phyloP scores from a whole-genome alignment of 352 stramenopile genomes.

The Thalassiosira hispida region DNA sequence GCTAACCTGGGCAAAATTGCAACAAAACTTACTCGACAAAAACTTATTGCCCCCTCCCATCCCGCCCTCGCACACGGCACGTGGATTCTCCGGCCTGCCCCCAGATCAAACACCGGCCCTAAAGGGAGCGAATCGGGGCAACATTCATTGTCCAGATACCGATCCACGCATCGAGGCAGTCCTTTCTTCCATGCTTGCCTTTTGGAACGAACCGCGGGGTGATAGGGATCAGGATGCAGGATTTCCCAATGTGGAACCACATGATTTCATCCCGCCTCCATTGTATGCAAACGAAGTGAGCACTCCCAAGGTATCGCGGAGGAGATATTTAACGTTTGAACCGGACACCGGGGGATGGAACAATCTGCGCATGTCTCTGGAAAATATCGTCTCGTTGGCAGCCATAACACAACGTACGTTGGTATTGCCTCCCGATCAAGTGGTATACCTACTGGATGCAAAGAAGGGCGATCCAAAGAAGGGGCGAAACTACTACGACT shows the following conservation, averaged over 20 bases:
- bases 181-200: constrained; percentile 55
- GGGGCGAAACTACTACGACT: constrained; percentile 68
- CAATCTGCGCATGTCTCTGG: constrained; percentile 86
- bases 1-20: constrained; percentile 31
- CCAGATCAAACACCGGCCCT: constrained; percentile 66
- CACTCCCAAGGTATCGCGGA: constrained; percentile 37
- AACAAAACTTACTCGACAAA: constrained; percentile 23
- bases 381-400: constrained; percentile 85
- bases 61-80: constrained; percentile 23
- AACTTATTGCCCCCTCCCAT: constrained; percentile 38
- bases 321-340: constrained; percentile 88
- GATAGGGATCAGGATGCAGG: constrained; percentile 40
- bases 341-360: constrained; percentile 88
- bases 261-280: constrained; percentile 21
- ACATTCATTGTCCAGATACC: constrained; percentile 60
- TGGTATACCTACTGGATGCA: constrained; percentile 84
- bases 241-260: constrained; percentile 18
- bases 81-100: constrained; percentile 65
- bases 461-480: constrained; percentile 44
- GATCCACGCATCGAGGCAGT: constrained; percentile 41
- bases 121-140: constrained; percentile 53
- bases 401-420: constrained; percentile 84
- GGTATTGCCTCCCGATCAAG: constrained; percentile 85
- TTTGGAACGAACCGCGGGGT: constrained; percentile 76
- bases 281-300: not conserved